Conservation (phyloP, 1,284 basidiomycete species). For the Inonotus hispidus region DNA sequence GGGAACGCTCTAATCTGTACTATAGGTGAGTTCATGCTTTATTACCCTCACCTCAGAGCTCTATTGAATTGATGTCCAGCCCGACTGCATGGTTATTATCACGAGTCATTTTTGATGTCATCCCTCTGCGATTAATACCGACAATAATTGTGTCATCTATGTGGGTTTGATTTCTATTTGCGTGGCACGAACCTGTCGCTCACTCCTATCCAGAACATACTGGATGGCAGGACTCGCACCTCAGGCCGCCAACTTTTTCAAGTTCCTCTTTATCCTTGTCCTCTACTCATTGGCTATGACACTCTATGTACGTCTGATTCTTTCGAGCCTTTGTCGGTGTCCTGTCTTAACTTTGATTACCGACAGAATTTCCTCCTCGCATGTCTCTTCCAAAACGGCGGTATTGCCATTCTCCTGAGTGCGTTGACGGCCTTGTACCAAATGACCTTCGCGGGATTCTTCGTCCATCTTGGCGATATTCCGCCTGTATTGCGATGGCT, state of each 20-base stretch:
- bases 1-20: constrained; percentile 77
- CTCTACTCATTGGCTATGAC: constrained; percentile 79
- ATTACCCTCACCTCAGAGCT: neutral
- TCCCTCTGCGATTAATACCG: constrained; percentile 79
- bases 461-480: constrained; percentile 76
- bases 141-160: constrained; percentile 79
- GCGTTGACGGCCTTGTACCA: constrained; percentile 73
- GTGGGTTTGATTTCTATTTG: constrained; percentile 39
- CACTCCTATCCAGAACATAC: constrained; percentile 52
- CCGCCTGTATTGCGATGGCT: constrained; percentile 84
- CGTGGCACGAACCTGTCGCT: constrained; percentile 1
- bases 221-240: constrained; percentile 88
- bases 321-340: neutral
- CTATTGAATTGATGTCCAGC: constrained; percentile 31
- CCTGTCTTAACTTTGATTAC: constrained; percentile 6
- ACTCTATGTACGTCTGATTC: constrained; percentile 58
- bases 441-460: constrained; percentile 83
- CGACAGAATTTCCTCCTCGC: constrained; percentile 84
- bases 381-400: constrained; percentile 74
- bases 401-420: constrained; percentile 80
- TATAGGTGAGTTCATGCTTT: constrained; percentile 50
- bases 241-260: constrained; percentile 71
- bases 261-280: constrained; percentile 73
- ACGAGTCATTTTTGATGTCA: constrained; percentile 76
- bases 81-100: constrained; percentile 86